Conservation (phyloP, 169 alveolate species). For the Plasmodium sp. region DNA sequence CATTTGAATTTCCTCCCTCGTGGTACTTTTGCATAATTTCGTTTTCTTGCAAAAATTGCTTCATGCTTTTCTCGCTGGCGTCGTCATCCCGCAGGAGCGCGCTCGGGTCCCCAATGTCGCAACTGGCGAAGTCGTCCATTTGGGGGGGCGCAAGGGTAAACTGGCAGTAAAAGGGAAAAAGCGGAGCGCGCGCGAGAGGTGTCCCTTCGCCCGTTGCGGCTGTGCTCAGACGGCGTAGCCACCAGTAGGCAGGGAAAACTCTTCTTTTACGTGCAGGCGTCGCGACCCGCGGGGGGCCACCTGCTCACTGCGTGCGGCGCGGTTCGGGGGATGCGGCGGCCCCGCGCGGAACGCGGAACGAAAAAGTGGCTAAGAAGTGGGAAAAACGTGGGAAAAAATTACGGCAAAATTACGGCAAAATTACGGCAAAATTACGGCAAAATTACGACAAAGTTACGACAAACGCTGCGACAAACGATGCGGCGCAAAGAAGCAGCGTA, state of each 20-base stretch:
- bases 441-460: background rate
- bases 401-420: no score
- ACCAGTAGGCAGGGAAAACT: background rate
- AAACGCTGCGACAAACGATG: background rate
- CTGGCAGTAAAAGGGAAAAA: background rate
- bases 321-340: background rate
- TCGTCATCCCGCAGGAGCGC: constrained; percentile 10
- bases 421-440: no score
- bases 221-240: background rate
- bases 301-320: background rate
- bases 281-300: background rate
- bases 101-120: background rate
- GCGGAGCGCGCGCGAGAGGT: background rate
- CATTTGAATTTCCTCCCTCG: background rate
- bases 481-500: background rate
- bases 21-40: background rate
- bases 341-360: background rate
- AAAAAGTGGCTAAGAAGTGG: no score
- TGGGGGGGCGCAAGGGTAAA: background rate
- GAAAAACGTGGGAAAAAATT: background rate
- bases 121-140: background rate
- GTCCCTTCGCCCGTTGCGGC: background rate
- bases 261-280: background rate
- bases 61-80: background rate
- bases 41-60: background rate